phyloP scores from a whole-genome alignment of 2,329 filamentous ascomycete genomes.

The Paraconiothyrium brasiliense region DNA sequence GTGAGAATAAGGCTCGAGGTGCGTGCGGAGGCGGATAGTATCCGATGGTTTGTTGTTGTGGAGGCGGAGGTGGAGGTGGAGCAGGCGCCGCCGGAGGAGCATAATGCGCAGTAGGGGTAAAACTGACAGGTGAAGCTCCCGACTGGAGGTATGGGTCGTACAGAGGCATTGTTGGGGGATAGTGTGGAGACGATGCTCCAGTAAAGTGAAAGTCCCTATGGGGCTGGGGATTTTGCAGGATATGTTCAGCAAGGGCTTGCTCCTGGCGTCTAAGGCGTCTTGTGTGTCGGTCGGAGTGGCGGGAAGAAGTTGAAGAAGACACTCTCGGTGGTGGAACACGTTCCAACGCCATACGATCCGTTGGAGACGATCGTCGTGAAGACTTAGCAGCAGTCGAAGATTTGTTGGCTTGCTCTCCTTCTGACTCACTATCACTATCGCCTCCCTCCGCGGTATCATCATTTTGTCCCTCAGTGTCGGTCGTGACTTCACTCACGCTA shows the following conservation, averaged over 20 bases:
- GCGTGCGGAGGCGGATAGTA: conserved; percentile 33
- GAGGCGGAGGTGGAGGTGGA: conserved; percentile 21
- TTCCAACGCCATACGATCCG: conserved; percentile 26
- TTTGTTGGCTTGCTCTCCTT: conserved; percentile 17
- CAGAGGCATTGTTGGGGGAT: conserved; percentile 37
- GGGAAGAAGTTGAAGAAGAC: conserved; percentile 34
- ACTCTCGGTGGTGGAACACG: conserved; percentile 31
- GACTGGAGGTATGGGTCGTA: conserved; percentile 40
- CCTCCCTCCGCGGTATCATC: conserved; percentile 29
- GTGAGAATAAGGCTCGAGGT: conserved; percentile 32
- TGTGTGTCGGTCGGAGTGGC: conserved; percentile 36
- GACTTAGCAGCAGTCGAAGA: conserved; percentile 21
- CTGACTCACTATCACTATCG: conserved; percentile 20
- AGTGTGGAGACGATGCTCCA: conserved; percentile 34
- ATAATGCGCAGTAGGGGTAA: conserved; percentile 30
- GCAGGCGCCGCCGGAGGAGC: conserved; percentile 32
- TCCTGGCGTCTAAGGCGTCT: conserved; percentile 43
- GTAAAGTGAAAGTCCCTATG: conserved; percentile 42
- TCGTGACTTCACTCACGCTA: conserved; percentile 23
- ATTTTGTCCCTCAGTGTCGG: conserved; percentile 28
- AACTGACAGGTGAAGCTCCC: conserved; percentile 34
- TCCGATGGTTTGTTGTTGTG: conserved; percentile 36
- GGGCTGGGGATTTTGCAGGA: conserved; percentile 48
- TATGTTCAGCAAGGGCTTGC: conserved; percentile 44
- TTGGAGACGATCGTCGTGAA: conserved; percentile 14